These are phyloP conservation scores for Chenopodium suecicum DNA, from an alignment of 148 eudicot genomes.

Conservation along the genomic window DNA sequence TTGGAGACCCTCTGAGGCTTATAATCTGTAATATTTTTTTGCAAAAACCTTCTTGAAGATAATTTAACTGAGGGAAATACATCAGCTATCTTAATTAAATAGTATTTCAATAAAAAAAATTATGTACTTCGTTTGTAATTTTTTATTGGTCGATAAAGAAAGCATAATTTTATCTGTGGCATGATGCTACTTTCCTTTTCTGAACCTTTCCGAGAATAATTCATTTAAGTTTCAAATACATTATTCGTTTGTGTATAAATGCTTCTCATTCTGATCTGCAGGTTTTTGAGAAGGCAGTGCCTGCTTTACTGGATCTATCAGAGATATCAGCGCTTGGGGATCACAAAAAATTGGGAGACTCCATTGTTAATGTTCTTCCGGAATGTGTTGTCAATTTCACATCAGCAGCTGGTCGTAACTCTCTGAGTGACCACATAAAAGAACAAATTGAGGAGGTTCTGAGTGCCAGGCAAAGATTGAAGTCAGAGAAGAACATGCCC, in stretches of 20 bases:
- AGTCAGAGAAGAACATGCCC: constrained; percentile 84
- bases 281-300: constrained; percentile 86
- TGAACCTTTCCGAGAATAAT: background rate
- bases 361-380: constrained; percentile 72
- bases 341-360: constrained; percentile 88
- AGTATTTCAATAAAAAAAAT: background rate
- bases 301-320: constrained; percentile 79
- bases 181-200: background rate
- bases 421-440: constrained; percentile 46
- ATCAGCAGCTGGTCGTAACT: constrained; percentile 55
- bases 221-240: background rate
- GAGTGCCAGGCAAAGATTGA: constrained; percentile 60
- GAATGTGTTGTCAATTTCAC: constrained; percentile 68
- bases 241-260: background rate
- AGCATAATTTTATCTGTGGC: background rate
- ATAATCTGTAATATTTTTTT: background rate
- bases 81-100: background rate
- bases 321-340: constrained; percentile 83
- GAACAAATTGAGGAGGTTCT: constrained; percentile 77
- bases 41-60: background rate
- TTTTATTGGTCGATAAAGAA: background rate
- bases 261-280: constrained; percentile 24
- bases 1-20: background rate
- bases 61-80: background rate
- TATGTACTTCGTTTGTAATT: too few species aligned